Evolutionary conservation across 192 early-diverging fungal species (phyloP).

Genomic region (Gaertneriomyces semiglobifer): DNA sequence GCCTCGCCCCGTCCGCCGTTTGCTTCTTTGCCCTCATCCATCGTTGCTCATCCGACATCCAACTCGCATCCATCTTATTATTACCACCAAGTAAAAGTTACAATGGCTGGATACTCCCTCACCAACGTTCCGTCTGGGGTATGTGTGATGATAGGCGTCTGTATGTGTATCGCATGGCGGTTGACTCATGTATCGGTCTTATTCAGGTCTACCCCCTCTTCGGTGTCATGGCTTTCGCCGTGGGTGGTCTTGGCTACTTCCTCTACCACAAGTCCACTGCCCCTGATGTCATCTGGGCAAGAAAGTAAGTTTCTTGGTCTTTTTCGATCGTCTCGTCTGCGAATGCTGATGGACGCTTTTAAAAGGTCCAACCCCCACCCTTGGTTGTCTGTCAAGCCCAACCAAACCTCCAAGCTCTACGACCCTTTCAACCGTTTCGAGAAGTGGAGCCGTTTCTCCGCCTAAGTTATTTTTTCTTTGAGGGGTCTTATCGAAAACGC

Average conservation of each 20-base stretch:
- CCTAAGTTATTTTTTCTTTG: no score
- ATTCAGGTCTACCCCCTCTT: constrained; percentile 33
- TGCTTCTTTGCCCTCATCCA: no score
- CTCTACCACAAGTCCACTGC: constrained; percentile 19
- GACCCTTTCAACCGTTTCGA: constrained; percentile 18
- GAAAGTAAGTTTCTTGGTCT: constrained; percentile 9
- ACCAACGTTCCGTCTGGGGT: constrained; percentile 16
- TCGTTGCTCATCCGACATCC: no score
- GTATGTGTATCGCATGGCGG: not conserved
- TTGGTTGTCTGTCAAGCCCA: constrained; percentile 29
- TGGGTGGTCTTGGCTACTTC: constrained; percentile 21
- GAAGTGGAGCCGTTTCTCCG: constrained; percentile 10
- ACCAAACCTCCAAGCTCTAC: constrained; percentile 39
- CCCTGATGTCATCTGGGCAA: constrained; percentile 25
- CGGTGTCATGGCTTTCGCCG: constrained; percentile 29
- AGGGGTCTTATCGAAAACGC: no score
- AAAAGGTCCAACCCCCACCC: constrained; percentile 28
- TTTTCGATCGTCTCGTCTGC: not conserved
- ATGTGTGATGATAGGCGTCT: not conserved
- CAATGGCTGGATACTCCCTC: constrained; percentile 17
- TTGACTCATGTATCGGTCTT: not conserved
- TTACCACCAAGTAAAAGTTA: not conserved
- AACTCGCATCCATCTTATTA: no score
- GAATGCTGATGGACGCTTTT: not conserved
- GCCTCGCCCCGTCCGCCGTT: no score